Conservation (phyloP, 257 asterid genomes). For the Pogostemon cablin region DNA sequence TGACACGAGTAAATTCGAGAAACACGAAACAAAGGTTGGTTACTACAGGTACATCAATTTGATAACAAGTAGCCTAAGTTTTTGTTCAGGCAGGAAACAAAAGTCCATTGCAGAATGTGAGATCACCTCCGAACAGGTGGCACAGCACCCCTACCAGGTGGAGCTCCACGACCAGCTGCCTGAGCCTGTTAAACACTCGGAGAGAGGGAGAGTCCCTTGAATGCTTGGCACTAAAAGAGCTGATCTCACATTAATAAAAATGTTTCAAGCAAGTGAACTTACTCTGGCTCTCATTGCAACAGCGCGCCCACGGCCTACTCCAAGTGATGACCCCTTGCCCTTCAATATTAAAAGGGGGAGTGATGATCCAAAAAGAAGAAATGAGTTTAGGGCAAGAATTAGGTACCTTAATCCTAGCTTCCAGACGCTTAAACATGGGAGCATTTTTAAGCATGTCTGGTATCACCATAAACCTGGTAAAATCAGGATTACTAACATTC, state of each 20-base stretch:
- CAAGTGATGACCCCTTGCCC: constrained; percentile 96
- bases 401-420: constrained; percentile 90
- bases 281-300: constrained; percentile 97
- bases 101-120: background rate
- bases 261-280: constrained; percentile 30
- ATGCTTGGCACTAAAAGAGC: background rate
- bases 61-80: no score
- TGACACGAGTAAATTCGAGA: no score
- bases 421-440: constrained; percentile 96
- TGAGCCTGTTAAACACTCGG: constrained; percentile 59
- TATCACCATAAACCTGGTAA: constrained; percentile 89
- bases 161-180: constrained; percentile 87
- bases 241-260: background rate
- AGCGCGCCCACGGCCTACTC: constrained; percentile 99
- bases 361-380: constrained; percentile 11
- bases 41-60: no score
- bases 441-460: constrained; percentile 99
- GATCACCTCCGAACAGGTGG: constrained; percentile 88
- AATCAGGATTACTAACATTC: constrained; percentile 13
- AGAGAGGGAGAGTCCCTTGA: no score
- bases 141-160: constrained; percentile 83
- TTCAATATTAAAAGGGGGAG: constrained; percentile 34
- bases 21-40: no score
- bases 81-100: no score
- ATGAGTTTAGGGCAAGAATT: constrained; percentile 40